Base-by-base conservation (phyloP, 1,284 basidiomycete species). In the Uromyces viciae-fabae region DNA sequence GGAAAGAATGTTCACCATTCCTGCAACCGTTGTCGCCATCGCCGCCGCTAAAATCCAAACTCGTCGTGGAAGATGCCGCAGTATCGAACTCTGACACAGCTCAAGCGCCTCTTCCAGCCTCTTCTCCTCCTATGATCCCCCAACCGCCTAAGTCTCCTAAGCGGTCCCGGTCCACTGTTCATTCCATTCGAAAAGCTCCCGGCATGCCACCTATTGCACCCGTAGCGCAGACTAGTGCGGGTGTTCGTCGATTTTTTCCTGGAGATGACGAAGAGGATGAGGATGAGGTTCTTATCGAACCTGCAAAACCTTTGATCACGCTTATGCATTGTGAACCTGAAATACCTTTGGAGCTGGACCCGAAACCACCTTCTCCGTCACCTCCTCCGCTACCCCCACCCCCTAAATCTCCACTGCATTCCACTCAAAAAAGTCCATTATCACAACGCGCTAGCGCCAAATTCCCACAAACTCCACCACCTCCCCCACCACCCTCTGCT, bases 221-320 rank as follows among this genome's bases (percentile, higher is more conserved):
- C 25, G 78, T 81, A 9, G 78, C 78, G 22, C 78, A 81, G 49
- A 81, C 78, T 33, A 81, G 78, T 56, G 78, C 78, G 43, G 78
- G 78, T 25, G 78, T 81, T 58, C 69, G 78, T 58, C 54, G 71
- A 33, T 81, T 81, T 74, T 81, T 81, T 38, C 78, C 78, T 15
- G 78, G 69, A 33, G 78, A 81, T 54, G 78, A 81, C 46, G 78
- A 81, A 14, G 78, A 81, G 8, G 77, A 79, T 52, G 78, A 75
- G 11, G 43, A 71, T 15, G 33, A 58, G 7, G 38, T 49, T 58
- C 49, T 54, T 42, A 72, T 38, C 31, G 78, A 81, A 40, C 46
- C 68, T 19, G 4, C n/a, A 7, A 81, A 58, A 36, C 25, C 42
- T 19, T 42, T 43, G 31, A 19, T 46, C 38, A 40, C 66, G 40